Evolutionary conservation across 805 yeast species (phyloP).

Genomic region (Wickerhamomyces rabaulensis): DNA sequence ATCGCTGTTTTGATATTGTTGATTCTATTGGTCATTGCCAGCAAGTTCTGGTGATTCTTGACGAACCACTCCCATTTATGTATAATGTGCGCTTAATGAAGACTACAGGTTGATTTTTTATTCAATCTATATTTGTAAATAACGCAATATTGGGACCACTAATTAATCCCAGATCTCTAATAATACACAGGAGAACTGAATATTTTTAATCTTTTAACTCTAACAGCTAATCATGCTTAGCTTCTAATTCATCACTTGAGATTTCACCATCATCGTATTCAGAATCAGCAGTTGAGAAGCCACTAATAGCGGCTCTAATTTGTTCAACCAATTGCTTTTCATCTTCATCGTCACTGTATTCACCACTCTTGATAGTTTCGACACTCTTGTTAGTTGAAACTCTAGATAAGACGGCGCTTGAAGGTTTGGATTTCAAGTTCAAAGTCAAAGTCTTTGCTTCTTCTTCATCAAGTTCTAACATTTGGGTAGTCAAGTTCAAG

Average conservation of each 20-base stretch:
- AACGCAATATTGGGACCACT: no score
- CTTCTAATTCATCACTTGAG: slow-evolving; percentile 55
- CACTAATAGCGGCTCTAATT: slow-evolving; percentile 38
- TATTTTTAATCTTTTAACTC: background rate
- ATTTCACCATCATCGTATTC: slow-evolving; percentile 28
- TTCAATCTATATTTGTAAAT: background rate
- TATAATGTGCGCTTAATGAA: background rate
- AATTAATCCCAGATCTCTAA: background rate
- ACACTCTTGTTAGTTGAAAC: slow-evolving; percentile 12
- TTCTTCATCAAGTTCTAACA: slow-evolving; percentile 63
- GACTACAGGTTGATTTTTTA: background rate
- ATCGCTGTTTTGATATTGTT: slow-evolving; percentile 80
- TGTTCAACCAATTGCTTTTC: slow-evolving; percentile 31
- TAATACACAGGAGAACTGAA: background rate
- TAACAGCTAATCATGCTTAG: slow-evolving; percentile 26
- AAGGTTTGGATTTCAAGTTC: slow-evolving; percentile 16
- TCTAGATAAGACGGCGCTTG: slow-evolving; percentile 18
- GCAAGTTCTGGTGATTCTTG: slow-evolving; percentile 42
- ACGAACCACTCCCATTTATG: background rate
- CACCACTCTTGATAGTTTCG: slow-evolving; percentile 6
- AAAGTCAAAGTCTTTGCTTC: slow-evolving; percentile 33
- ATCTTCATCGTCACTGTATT: slow-evolving; percentile 19
- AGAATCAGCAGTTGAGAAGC: slow-evolving; percentile 15
- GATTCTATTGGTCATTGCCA: slow-evolving; percentile 76
- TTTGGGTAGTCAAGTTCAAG: slow-evolving; percentile 59